Base-by-base conservation (phyloP, 2,329 filamentous ascomycete species). In the Aspergillus phoenicis region DNA sequence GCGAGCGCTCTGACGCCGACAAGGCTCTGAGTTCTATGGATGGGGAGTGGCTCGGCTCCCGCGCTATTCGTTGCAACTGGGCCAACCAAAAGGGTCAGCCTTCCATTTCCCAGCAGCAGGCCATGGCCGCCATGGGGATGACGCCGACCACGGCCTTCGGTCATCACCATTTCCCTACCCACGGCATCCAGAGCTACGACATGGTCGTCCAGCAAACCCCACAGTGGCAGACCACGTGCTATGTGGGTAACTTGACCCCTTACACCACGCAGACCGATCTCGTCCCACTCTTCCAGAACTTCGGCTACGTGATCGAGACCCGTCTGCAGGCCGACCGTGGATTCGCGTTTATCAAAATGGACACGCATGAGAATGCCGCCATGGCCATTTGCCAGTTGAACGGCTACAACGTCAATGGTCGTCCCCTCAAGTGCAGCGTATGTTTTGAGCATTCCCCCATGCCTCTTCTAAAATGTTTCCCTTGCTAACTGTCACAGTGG, bases 21-120 rank as follows among this genome's bases (percentile, higher is more conserved):
- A 97, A 97, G 80, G 94, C 95, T 1, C 80, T 99, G 72, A 96
- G 90, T 80, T 93, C 93, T 64, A 99, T 99, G 95, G 95, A 99
- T 73, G 95, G 95, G 64, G 95, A 99, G 81, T 99, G 95, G 95
- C 89, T 99, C 55, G 95, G 95, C 58, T 98, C 95, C 71, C 91
- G 95, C 66, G 95, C 95, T 43, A 99, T 99, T 74, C 93, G 95
- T 70, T 98, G 94, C 86, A 99, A 99, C 84, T 99, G 95, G 95
- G 95, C 95, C 63, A 99, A 99, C 82, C 95, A 99, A 76, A 99
- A 99, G 84, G 95, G 95, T n/a, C 95, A 99, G 75, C 95, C 95
- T 59, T 98, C 95, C 2, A 97, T 98, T 78, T 93, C 93, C 52
- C 94, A 99, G 81, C 95, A 98, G 80, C 92, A 96, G 79, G 92